Conservation (phyloP, 495 filamentous ascomycete genomes). For the Penicillium atrosanguineum region DNA sequence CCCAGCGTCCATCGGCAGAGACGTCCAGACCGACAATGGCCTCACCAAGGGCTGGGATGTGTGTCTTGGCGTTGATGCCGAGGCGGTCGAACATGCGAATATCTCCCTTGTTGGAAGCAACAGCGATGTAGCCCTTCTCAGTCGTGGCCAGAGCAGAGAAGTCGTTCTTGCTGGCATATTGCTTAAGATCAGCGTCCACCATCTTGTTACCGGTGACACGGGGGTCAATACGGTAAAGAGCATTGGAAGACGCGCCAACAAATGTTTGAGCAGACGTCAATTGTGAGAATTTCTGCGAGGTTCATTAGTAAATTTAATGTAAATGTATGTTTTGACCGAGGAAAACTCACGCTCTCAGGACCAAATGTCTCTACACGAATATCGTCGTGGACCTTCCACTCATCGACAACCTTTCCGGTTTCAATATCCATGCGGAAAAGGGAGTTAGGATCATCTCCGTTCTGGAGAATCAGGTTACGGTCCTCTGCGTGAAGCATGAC, state of each 20-base stretch:
- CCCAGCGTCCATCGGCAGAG: constrained; percentile 90
- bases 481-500: constrained; percentile 97
- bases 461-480: constrained; percentile 88
- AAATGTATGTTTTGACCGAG: not conserved
- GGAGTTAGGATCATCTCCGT: constrained; percentile 77
- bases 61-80: constrained; percentile 95
- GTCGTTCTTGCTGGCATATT: constrained; percentile 93
- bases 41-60: constrained; percentile 93
- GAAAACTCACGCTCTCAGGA: constrained; percentile 71
- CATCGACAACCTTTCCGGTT: constrained; percentile 97
- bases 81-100: constrained; percentile 95
- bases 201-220: constrained; percentile 88
- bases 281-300: constrained; percentile 82
- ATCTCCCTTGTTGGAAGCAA: constrained; percentile 96
- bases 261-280: constrained; percentile 96
- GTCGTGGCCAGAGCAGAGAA: constrained; percentile 94
- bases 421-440: constrained; percentile 98
- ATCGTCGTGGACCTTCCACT: constrained; percentile 99
- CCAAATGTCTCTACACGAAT: constrained; percentile 88
- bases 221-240: constrained; percentile 91
- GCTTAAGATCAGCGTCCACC: constrained; percentile 87
- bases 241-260: constrained; percentile 86
- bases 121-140: constrained; percentile 92
- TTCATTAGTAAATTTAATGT: constrained; percentile 19
- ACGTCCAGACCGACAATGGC: constrained; percentile 93